phyloP scores from a whole-genome alignment of 2,329 filamentous ascomycete genomes.

The Paramyrothecium sp. region DNA sequence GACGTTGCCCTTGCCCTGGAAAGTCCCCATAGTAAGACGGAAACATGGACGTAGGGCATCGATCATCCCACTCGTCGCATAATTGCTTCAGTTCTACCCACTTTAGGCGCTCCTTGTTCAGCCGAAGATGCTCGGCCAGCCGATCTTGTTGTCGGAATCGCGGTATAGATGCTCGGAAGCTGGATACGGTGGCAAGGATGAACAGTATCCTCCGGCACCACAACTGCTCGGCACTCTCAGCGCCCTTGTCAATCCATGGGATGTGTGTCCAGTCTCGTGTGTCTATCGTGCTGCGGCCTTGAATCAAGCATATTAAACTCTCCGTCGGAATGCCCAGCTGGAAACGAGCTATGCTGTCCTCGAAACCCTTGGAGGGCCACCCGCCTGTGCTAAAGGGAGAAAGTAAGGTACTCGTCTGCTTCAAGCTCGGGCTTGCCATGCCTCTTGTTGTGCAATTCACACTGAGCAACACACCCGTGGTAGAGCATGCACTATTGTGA shows the following conservation, averaged over 20 bases:
- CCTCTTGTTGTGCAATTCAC: too few species aligned
- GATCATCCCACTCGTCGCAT: slow-evolving; percentile 79
- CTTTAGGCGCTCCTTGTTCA: slow-evolving; percentile 63
- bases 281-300: too few species aligned
- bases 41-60: slow-evolving; percentile 81
- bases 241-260: not conserved
- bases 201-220: slow-evolving; percentile 92
- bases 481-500: too few species aligned
- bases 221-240: slow-evolving; percentile 58
- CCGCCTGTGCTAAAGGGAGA: too few species aligned
- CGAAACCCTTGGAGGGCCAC: too few species aligned
- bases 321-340: slow-evolving; percentile 94
- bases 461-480: too few species aligned
- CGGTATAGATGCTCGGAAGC: slow-evolving; percentile 73
- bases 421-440: too few species aligned
- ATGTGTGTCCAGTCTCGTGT: too few species aligned
- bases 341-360: slow-evolving; percentile 43
- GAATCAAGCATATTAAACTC: slow-evolving; percentile 71
- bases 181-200: slow-evolving; percentile 81
- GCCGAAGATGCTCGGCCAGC: slow-evolving; percentile 61
- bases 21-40: slow-evolving; percentile 41
- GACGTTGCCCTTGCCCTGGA: not conserved
- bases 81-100: slow-evolving; percentile 80
- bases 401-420: too few species aligned
- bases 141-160: slow-evolving; percentile 58